Conservation (phyloP, 1,139 yeast species). For the Yamadazyma sp. region DNA sequence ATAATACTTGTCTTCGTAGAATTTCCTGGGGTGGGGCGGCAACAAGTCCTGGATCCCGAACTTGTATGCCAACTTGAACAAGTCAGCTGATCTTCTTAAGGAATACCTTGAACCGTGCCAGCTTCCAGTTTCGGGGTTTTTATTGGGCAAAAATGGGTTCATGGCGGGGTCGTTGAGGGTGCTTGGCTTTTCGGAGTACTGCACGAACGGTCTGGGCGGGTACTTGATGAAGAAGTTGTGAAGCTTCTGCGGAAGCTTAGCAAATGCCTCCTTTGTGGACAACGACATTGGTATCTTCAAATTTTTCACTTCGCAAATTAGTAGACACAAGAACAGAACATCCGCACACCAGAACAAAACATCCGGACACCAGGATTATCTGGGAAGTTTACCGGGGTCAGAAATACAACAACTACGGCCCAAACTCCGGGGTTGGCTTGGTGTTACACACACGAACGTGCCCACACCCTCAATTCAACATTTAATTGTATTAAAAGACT, state of each 20-base stretch:
- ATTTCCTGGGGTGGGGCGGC: slow-evolving; percentile 74
- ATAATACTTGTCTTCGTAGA: slow-evolving; percentile 76
- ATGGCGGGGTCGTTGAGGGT: slow-evolving; percentile 64
- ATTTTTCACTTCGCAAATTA: slow-evolving; percentile 5
- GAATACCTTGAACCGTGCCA: slow-evolving; percentile 82
- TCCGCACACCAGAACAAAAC: neutral
- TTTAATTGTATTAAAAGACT: slow-evolving; percentile 5
- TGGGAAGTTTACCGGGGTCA: too few species aligned
- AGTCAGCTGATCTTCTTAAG: slow-evolving; percentile 78
- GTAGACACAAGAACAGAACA: too few species aligned
- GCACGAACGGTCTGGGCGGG: slow-evolving; percentile 81
- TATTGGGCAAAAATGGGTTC: slow-evolving; percentile 88
- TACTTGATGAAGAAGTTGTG: slow-evolving; percentile 76
- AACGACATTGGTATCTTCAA: slow-evolving; percentile 21
- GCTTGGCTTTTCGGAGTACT: slow-evolving; percentile 66
- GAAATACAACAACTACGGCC: too few species aligned
- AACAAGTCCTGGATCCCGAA: slow-evolving; percentile 78
- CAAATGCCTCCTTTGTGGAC: slow-evolving; percentile 43
- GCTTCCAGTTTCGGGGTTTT: slow-evolving; percentile 74
- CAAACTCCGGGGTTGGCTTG: too few species aligned
- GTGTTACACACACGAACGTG: too few species aligned
- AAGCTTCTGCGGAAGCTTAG: slow-evolving; percentile 67
- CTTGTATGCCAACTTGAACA: slow-evolving; percentile 79
- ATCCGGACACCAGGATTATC: neutral
- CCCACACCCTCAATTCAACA: too few species aligned